Conservation (phyloP, 1,139 yeast genomes). For the Kodamaea suecica region DNA sequence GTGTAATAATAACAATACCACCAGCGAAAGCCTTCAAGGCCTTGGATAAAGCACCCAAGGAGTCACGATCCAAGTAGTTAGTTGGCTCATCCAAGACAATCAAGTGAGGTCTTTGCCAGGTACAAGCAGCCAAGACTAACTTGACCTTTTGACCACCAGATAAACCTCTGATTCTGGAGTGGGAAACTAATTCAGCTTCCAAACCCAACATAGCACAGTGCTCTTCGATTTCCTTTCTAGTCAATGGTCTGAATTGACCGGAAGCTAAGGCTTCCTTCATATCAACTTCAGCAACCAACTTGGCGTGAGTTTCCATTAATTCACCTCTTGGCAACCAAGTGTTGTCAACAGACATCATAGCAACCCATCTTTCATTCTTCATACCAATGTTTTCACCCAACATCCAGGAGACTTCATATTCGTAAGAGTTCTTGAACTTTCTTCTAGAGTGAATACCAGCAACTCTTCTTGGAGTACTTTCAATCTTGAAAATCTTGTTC, state of each 20-base stretch:
- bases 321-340: constrained; percentile 99
- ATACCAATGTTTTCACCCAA: constrained; percentile 98
- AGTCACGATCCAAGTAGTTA: constrained; percentile 98
- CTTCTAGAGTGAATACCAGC: constrained; percentile 94
- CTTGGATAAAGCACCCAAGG: constrained; percentile 98
- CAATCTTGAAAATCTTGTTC: constrained; percentile 99
- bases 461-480: constrained; percentile 97
- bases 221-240: constrained; percentile 99
- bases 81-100: constrained; percentile 99
- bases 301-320: constrained; percentile 96
- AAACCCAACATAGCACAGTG: constrained; percentile 99
- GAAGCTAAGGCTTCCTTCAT: constrained; percentile 99
- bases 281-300: constrained; percentile 99
- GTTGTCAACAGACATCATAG: constrained; percentile 99
- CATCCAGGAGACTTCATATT: constrained; percentile 95
- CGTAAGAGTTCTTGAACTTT: constrained; percentile 99
- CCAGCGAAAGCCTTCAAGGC: constrained; percentile 98
- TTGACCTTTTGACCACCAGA: constrained; percentile 99
- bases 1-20: constrained; percentile 99
- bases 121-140: constrained; percentile 99
- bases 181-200: constrained; percentile 98
- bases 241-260: constrained; percentile 99
- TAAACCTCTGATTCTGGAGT: constrained; percentile 99
- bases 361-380: constrained; percentile 99
- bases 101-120: constrained; percentile 99